These are phyloP conservation scores for Turnera subulata DNA, from an alignment of 345 rosid genomes.

Conservation along the genomic window DNA sequence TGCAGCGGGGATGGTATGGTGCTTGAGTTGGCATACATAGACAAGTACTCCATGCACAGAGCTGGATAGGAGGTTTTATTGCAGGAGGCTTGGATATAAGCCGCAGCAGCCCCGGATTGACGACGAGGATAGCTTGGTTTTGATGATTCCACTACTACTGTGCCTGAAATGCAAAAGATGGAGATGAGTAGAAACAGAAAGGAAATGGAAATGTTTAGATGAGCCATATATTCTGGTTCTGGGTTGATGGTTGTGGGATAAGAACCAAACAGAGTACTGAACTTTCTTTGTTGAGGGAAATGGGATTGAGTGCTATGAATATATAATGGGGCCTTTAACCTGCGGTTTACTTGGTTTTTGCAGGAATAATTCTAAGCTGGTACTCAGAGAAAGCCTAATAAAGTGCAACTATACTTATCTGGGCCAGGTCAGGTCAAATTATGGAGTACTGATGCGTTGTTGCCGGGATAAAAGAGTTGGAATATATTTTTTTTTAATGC, in stretches of 20 bases:
- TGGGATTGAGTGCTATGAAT: background rate
- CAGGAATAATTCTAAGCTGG: constrained; percentile 5
- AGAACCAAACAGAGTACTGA: background rate
- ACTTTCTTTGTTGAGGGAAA: background rate
- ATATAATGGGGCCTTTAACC: constrained; percentile 17
- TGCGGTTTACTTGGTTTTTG: too few species aligned
- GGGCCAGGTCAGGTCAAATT: constrained; percentile 9
- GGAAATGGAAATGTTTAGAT: constrained; percentile 6
- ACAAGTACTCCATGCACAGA: constrained; percentile 50
- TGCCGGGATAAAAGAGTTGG: too few species aligned
- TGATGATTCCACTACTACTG: constrained; percentile 17
- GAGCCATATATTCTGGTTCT: constrained; percentile 31
- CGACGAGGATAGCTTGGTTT: background rate
- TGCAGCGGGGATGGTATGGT: constrained; percentile 43
- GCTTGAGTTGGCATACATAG: constrained; percentile 34
- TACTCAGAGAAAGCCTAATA: background rate
- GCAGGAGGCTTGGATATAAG: constrained; percentile 52
- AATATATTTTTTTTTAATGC: too few species aligned
- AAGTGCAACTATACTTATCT: background rate
- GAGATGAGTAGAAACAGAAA: constrained; percentile 5
- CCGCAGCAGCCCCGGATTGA: constrained; percentile 7
- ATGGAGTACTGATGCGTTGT: too few species aligned
- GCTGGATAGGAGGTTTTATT: constrained; percentile 45
- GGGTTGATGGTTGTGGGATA: too few species aligned
- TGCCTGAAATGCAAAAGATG: constrained; percentile 11